Base-by-base conservation (phyloP, 176 grass and related monocot species). In the Typha latifolia region DNA sequence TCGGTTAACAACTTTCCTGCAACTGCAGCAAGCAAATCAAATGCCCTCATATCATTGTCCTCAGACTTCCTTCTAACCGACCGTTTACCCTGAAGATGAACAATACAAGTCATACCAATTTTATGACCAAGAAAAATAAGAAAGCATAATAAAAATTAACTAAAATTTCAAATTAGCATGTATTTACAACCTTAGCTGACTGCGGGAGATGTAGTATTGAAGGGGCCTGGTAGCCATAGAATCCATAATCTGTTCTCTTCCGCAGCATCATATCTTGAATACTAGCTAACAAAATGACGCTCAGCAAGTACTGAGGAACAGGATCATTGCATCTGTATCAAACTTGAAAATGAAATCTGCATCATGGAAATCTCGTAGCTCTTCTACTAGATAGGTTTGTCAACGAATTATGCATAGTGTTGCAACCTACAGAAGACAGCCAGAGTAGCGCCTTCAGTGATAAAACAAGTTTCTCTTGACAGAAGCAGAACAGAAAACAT, bases 11-110 rank as follows among this genome's bases (percentile, higher is more conserved):
- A 66, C 1, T 43, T 75, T 71, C 74, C 84, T 19, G 91, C 91
- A 7, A 87, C 69, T 8, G 84, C 78, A 10, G 86, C 91, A 2
- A 96, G 86, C 78, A 96, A 71, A 76, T 96, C 79, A 69, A 96
- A 82, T 18, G 84, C 81, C 9, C 37, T 74, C 77, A 87, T 85
- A 31, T 81, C 74, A 27, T 82, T 74, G 61, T 70, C 74, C 69
- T 67, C 63, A 48, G 26, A 49, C 49, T 80, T 96, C 69, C 76
- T 80, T 62, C 91, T 87, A 7, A 67, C 51, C 2, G 87, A 82
- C 32, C 84, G 73, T 64, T 85, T 96, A 20, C 64, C 79, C 91
- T 96, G 53, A 19, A 62, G 48, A 79, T 72, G 64, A 72, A 61
- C 21, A 23, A 65, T 31, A 29, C 48, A 66, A 24, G 7, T 24